Evolutionary conservation across 148 eudicot species (phyloP).

Genomic region (Spergularia marina): DNA sequence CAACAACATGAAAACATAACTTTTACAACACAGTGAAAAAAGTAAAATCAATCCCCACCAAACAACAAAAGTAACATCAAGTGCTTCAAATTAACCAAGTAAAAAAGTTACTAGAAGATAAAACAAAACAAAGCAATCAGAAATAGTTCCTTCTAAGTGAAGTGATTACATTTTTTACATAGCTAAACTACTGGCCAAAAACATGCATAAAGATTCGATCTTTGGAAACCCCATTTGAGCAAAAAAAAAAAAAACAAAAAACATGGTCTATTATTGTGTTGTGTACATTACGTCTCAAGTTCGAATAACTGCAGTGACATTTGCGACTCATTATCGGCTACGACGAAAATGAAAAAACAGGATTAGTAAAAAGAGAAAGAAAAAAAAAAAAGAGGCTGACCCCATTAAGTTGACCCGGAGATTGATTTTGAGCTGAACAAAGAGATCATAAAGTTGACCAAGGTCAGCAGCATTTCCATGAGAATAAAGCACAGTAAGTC

Average conservation of each 20-base stretch:
- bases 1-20: constrained; percentile 18
- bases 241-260: background rate
- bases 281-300: too few species aligned
- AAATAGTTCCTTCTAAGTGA: background rate
- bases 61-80: constrained; percentile 11
- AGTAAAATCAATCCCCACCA: constrained; percentile 23
- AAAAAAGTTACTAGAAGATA: background rate
- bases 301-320: too few species aligned
- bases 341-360: background rate
- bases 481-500: constrained; percentile 81
- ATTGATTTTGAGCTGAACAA: constrained; percentile 92
- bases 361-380: background rate
- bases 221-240: constrained; percentile 9
- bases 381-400: constrained; percentile 31
- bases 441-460: constrained; percentile 90
- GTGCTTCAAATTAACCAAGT: constrained; percentile 6
- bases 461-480: constrained; percentile 99
- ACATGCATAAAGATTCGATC: background rate
- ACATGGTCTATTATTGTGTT: background rate
- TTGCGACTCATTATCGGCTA: background rate
- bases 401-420: constrained; percentile 93
- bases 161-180: background rate
- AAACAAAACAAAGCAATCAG: background rate
- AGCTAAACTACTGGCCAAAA: background rate
- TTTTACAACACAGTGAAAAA: constrained; percentile 23